Conservation (phyloP, 129 eudicot genomes). For the Oenanthe sinensis region DNA sequence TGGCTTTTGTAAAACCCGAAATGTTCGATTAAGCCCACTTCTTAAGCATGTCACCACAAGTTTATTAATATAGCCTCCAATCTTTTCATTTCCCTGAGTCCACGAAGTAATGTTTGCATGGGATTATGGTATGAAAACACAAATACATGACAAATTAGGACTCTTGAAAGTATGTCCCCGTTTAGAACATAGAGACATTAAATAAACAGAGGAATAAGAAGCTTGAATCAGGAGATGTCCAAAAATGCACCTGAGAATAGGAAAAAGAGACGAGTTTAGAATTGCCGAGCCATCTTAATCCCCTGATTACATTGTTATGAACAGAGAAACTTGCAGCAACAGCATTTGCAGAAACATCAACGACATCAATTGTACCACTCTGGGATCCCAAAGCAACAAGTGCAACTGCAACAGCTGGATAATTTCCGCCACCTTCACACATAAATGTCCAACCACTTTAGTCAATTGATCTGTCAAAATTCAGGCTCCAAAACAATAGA, state of each 20-base stretch:
- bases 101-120: slow-evolving; percentile 17
- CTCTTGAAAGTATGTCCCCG: not conserved
- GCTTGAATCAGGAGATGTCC: not conserved
- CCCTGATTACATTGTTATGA: slow-evolving; percentile 69
- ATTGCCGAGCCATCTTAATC: slow-evolving; percentile 97
- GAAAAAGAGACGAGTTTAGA: slow-evolving; percentile 89
- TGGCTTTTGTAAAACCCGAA: slow-evolving; percentile 91
- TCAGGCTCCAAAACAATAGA: slow-evolving; percentile 12
- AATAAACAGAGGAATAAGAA: slow-evolving; percentile 4
- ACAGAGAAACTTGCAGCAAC: slow-evolving; percentile 83
- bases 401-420: slow-evolving; percentile 88
- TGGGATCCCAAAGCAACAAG: slow-evolving; percentile 97
- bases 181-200: not conserved
- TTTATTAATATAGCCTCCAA: slow-evolving; percentile 79
- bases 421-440: slow-evolving; percentile 86
- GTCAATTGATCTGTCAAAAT: slow-evolving; percentile 15
- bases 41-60: slow-evolving; percentile 92
- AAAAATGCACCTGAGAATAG: slow-evolving; percentile 52
- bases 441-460: slow-evolving; percentile 14
- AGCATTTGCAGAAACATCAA: slow-evolving; percentile 89
- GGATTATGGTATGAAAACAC: not conserved
- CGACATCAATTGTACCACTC: slow-evolving; percentile 65
- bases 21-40: slow-evolving; percentile 84
- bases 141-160: not conserved
- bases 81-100: slow-evolving; percentile 67